phyloP scores from a whole-genome alignment of 2,329 filamentous ascomycete genomes.

The Coniochaeta ligniaria region DNA sequence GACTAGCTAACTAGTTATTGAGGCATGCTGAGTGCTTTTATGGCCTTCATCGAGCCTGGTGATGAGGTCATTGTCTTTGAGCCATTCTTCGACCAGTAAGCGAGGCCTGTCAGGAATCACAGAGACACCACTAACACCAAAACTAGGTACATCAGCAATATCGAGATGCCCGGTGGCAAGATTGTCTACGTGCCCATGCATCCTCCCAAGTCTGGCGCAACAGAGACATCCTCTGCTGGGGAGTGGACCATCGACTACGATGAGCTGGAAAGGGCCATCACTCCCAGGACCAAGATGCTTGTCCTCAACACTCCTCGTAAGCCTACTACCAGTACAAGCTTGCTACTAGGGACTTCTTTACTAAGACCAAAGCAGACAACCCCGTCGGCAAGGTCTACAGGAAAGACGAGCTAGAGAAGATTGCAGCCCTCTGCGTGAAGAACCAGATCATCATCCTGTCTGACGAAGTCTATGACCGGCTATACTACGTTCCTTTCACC shows the following conservation, averaged over 20 bases:
- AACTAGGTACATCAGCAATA: slow-evolving; percentile 69
- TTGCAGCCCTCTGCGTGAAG: slow-evolving; percentile 83
- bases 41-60: slow-evolving; percentile 90
- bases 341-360: background rate
- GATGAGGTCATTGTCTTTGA: slow-evolving; percentile 98
- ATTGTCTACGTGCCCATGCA: slow-evolving; percentile 95
- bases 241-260: slow-evolving; percentile 67
- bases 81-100: slow-evolving; percentile 92
- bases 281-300: slow-evolving; percentile 86
- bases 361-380: slow-evolving; percentile 55
- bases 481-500: slow-evolving; percentile 92
- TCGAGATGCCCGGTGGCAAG: slow-evolving; percentile 94
- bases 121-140: background rate
- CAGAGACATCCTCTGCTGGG: slow-evolving; percentile 72
- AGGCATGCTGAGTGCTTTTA: slow-evolving; percentile 92
- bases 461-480: slow-evolving; percentile 85
- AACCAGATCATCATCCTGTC: slow-evolving; percentile 88
- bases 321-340: slow-evolving; percentile 3
- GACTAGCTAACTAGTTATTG: background rate
- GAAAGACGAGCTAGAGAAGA: slow-evolving; percentile 69
- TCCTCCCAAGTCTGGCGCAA: slow-evolving; percentile 73
- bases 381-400: slow-evolving; percentile 93
- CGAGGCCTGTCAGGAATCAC: background rate
- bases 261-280: slow-evolving; percentile 47
- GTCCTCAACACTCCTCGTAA: slow-evolving; percentile 67